Conservation (phyloP, 345 rosid species). For the Kandelia obovata region DNA sequence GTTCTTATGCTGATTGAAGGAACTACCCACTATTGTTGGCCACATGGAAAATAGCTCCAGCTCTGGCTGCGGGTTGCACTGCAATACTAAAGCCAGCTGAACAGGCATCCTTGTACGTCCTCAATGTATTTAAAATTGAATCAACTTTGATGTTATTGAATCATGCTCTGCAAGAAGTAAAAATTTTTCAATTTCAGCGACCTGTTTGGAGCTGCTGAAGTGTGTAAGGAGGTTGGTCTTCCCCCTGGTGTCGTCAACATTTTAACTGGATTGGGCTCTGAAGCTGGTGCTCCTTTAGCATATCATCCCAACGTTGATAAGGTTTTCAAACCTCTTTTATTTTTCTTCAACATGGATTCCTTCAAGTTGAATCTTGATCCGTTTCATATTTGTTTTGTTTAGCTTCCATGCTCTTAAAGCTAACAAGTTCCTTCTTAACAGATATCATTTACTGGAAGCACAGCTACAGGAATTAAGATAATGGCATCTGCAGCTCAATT, state of each 20-base stretch:
- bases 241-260: slow-evolving; percentile 94
- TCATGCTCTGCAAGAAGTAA: slow-evolving; percentile 4
- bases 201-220: slow-evolving; percentile 98
- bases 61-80: slow-evolving; percentile 95
- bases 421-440: slow-evolving; percentile 28
- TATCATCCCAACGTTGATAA: slow-evolving; percentile 88
- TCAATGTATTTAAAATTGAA: slow-evolving; percentile 13
- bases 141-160: slow-evolving; percentile 11
- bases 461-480: slow-evolving; percentile 75
- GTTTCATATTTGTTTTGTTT: slow-evolving; percentile 5
- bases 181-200: slow-evolving; percentile 51
- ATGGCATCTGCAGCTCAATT: slow-evolving; percentile 81
- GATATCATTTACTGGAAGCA: slow-evolving; percentile 96
- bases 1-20: slow-evolving; percentile 55
- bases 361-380: slow-evolving; percentile 18
- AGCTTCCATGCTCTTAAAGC: slow-evolving; percentile 15
- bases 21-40: slow-evolving; percentile 95
- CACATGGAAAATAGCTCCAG: slow-evolving; percentile 96
- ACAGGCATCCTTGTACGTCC: slow-evolving; percentile 70
- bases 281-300: slow-evolving; percentile 97
- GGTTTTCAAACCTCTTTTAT: slow-evolving; percentile 38
- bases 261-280: slow-evolving; percentile 89
- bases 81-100: slow-evolving; percentile 93
- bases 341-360: slow-evolving; percentile 3
- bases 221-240: slow-evolving; percentile 86